phyloP scores from a whole-genome alignment of 768 basidiomycete genomes.

The Hypsizygus marmoreus region DNA sequence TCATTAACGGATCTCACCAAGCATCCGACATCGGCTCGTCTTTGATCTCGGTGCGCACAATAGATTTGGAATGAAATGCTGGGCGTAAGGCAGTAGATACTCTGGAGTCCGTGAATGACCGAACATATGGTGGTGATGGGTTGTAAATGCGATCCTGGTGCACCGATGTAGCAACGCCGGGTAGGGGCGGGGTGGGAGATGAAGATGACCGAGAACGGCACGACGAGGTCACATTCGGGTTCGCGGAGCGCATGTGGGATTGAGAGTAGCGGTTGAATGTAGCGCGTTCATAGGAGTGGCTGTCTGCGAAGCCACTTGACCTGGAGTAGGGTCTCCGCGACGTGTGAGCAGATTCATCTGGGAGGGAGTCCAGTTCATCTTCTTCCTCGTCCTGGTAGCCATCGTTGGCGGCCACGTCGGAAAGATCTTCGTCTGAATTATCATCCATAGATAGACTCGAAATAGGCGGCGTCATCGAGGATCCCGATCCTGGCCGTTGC shows the following conservation, averaged over 20 bases:
- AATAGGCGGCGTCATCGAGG: constrained; percentile 20
- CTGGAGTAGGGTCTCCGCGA: constrained; percentile 2
- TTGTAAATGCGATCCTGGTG: constrained; percentile 28
- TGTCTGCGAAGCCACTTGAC: background rate
- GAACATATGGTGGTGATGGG: constrained; percentile 32
- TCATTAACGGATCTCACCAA: background rate
- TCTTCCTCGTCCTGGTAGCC: constrained; percentile 18
- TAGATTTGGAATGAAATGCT: constrained; percentile 24
- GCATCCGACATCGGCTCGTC: constrained; percentile 5
- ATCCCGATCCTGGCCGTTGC: background rate
- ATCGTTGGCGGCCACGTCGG: constrained; percentile 20
- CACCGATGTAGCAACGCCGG: too few relatives aligned
- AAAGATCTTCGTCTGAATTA: constrained; percentile 26
- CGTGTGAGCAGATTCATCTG: constrained; percentile 11
- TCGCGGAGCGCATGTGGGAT: constrained; percentile 17
- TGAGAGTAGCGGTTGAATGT: constrained; percentile 12
- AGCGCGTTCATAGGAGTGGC: background rate
- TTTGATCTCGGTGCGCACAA: background rate
- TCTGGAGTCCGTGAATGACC: constrained; percentile 28
- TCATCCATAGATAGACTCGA: constrained; percentile 24
- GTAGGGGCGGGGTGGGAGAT: constrained; percentile 17
- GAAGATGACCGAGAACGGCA: constrained; percentile 19
- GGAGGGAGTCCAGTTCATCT: constrained; percentile 22
- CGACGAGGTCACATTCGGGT: constrained; percentile 16
- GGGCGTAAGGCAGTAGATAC: constrained; percentile 40